These are phyloP conservation scores for Tulasnella sp. DNA, from an alignment of 768 basidiomycete species.

Conservation along the genomic window DNA sequence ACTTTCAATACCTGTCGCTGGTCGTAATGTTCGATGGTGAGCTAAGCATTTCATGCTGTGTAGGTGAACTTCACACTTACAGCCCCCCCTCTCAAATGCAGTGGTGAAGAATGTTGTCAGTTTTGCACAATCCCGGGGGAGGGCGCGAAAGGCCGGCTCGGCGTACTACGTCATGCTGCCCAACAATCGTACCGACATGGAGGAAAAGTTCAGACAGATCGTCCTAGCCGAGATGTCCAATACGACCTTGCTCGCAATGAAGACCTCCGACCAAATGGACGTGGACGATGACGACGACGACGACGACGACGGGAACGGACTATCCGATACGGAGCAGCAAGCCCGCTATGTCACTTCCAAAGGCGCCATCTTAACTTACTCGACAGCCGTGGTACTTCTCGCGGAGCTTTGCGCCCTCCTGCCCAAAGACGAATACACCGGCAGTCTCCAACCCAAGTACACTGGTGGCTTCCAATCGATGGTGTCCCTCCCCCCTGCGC, in stretches of 20 bases:
- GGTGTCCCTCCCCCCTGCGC: conserved; percentile 57
- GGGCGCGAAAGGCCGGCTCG: conserved; percentile 68
- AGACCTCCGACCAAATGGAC: not conserved
- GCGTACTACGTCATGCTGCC: conserved; percentile 67
- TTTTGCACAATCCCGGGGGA: conserved; percentile 83
- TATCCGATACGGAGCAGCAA: conserved; percentile 37
- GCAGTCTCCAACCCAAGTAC: conserved; percentile 51
- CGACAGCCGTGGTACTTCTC: conserved; percentile 61
- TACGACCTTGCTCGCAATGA: not conserved
- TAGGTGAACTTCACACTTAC: too few species aligned
- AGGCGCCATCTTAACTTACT: conserved; percentile 73
- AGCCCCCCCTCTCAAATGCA: not conserved
- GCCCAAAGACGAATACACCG: conserved; percentile 62
- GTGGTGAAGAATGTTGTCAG: conserved; percentile 68
- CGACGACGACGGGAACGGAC: conserved; percentile 41
- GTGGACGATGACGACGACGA: conserved; percentile 31
- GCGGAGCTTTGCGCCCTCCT: conserved; percentile 71
- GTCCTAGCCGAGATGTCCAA: not conserved
- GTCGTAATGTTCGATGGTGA: not conserved
- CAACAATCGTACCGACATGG: not conserved
- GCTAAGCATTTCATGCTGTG: not conserved
- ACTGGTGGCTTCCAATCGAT: conserved; percentile 44
- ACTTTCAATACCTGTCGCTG: conserved; percentile 53
- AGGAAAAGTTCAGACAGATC: not conserved
- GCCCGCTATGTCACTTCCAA: conserved; percentile 69